Evolutionary conservation across 352 stramenopile species (phyloP).

Genomic region (Phytopythium delawarense): DNA sequence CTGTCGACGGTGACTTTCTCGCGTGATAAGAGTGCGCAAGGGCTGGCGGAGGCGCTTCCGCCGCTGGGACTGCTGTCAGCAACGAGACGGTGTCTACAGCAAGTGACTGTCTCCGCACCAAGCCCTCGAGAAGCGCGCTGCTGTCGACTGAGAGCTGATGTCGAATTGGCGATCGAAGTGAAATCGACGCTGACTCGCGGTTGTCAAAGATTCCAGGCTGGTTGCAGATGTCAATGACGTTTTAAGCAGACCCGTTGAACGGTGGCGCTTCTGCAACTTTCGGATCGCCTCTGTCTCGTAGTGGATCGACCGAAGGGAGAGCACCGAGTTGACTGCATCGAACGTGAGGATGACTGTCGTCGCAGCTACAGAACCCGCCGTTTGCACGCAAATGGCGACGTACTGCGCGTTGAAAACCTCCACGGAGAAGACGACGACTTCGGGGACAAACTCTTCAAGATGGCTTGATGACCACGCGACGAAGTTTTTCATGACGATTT

Average conservation of each 20-base stretch:
- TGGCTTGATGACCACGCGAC: constrained; percentile 21
- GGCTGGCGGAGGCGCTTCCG: neutral
- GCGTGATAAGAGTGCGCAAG: neutral
- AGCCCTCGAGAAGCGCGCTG: neutral
- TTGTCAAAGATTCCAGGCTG: neutral
- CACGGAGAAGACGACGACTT: constrained; percentile 28
- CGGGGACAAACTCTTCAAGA: constrained; percentile 17
- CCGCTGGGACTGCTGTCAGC: neutral
- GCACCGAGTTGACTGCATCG: neutral
- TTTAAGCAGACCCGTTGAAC: neutral
- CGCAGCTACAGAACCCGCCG: neutral
- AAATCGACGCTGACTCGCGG: neutral
- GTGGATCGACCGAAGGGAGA: neutral
- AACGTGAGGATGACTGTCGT: neutral
- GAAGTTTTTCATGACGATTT: constrained; percentile 31
- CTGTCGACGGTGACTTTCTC: neutral
- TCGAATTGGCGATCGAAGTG: neutral
- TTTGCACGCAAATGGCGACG: constrained; percentile 5
- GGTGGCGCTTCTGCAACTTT: neutral
- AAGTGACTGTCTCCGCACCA: neutral
- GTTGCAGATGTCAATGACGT: neutral
- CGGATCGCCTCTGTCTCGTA: neutral
- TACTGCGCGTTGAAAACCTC: constrained; percentile 36
- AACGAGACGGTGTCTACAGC: neutral
- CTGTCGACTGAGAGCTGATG: neutral